phyloP scores from a whole-genome alignment of 352 stramenopile genomes.

The Nothophytophthora sp. region DNA sequence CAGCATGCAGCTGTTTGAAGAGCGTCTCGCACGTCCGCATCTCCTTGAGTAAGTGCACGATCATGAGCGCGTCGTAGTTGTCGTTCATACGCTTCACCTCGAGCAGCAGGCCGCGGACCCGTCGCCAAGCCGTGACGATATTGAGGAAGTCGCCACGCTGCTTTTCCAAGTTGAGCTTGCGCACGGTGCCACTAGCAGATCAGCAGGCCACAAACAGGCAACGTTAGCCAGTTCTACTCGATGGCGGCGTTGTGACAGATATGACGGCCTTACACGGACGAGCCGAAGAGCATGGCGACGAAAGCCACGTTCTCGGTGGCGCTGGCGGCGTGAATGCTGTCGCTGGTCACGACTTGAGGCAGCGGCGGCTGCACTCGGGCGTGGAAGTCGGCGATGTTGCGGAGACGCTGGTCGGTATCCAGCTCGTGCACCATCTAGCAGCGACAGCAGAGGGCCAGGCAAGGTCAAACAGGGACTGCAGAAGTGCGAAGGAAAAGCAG shows the following conservation, averaged over 20 bases:
- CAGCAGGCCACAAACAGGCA: neutral
- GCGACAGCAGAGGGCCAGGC: neutral
- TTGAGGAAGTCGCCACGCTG: conserved; percentile 63
- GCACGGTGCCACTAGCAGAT: conserved; percentile 39
- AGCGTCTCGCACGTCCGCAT: conserved; percentile 78
- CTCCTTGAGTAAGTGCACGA: conserved; percentile 77
- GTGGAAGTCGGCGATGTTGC: conserved; percentile 73
- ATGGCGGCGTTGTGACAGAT: too few relatives aligned
- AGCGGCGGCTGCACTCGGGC: conserved; percentile 62
- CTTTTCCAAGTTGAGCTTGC: conserved; percentile 62
- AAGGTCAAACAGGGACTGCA: neutral
- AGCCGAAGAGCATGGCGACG: conserved; percentile 76
- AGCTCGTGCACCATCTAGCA: conserved; percentile 79
- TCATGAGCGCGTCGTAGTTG: conserved; percentile 73
- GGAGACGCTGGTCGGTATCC: conserved; percentile 66
- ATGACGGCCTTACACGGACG: conserved; percentile 52
- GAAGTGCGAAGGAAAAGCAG: neutral
- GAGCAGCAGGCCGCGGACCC: conserved; percentile 56
- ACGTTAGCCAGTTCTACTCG: too few relatives aligned
- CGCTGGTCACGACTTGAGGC: conserved; percentile 64
- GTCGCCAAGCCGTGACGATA: conserved; percentile 77
- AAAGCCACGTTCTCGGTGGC: conserved; percentile 77
- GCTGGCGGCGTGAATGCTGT: conserved; percentile 68
- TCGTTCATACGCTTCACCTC: conserved; percentile 72
- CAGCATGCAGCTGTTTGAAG: conserved; percentile 79